phyloP scores from a whole-genome alignment of 768 basidiomycete species.

The Suillus weaverae region DNA sequence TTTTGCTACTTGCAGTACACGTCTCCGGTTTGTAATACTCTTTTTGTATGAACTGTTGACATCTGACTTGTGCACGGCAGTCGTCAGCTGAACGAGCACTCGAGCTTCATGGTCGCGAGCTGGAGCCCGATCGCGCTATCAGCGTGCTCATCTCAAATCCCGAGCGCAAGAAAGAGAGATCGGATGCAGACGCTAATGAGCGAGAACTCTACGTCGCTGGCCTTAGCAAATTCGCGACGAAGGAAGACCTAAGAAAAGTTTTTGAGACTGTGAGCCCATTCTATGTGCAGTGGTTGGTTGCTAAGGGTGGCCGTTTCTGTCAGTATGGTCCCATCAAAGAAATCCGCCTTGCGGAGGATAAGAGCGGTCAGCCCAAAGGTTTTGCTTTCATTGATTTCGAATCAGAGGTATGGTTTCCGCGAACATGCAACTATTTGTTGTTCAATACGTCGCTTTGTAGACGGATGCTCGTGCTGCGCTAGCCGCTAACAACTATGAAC shows the following conservation, averaged over 20 bases:
- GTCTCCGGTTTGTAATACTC: slow-evolving; percentile 61
- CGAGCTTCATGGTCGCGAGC: slow-evolving; percentile 74
- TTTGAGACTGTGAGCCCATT: slow-evolving; percentile 65
- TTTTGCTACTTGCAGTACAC: slow-evolving; percentile 96
- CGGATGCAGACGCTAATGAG: slow-evolving; percentile 82
- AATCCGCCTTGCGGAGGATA: slow-evolving; percentile 74
- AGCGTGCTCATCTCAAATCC: slow-evolving; percentile 91
- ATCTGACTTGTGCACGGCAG: slow-evolving; percentile 33
- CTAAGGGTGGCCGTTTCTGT: slow-evolving; percentile 9
- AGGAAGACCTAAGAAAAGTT: slow-evolving; percentile 73
- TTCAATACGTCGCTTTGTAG: slow-evolving; percentile 38
- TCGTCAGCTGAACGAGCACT: slow-evolving; percentile 71
- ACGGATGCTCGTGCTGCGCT: slow-evolving; percentile 70
- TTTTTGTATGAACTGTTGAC: not conserved
- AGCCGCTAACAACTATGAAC: slow-evolving; percentile 80
- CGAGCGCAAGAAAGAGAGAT: slow-evolving; percentile 83
- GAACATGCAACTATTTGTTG: not conserved
- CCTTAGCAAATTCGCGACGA: slow-evolving; percentile 73
- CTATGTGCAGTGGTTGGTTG: not conserved
- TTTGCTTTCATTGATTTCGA: slow-evolving; percentile 94
- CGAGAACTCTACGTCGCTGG: slow-evolving; percentile 88
- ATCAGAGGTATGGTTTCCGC: slow-evolving; percentile 55
- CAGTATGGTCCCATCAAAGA: slow-evolving; percentile 86
- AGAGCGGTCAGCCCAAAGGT: slow-evolving; percentile 71
- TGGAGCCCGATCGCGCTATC: slow-evolving; percentile 66